Percentiles rank a stretch among this genome's conserved stretches.
These are phyloP conservation scores for Boletellus ananas DNA, from an alignment of 768 basidiomycete genomes.

Conservation along the genomic window DNA sequence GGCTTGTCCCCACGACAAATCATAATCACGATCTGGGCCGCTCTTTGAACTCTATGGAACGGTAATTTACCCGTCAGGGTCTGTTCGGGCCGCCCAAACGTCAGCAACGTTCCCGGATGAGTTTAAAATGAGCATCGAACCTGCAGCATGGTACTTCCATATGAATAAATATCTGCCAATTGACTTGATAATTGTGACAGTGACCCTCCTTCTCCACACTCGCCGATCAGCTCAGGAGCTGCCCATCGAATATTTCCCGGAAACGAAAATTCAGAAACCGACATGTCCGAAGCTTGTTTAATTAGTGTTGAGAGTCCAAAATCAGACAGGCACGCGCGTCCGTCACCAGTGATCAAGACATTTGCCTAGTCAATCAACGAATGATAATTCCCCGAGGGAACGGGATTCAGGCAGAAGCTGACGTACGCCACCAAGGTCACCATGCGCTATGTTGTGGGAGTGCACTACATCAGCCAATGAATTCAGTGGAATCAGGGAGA, in stretches of 20 bases:
- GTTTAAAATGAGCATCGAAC: constrained; percentile 2
- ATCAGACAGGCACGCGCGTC: constrained; percentile 25
- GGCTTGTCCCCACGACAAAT: constrained; percentile 9
- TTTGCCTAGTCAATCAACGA: constrained; percentile 12
- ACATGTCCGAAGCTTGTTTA: constrained; percentile 6
- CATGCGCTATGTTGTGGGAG: constrained; percentile 31
- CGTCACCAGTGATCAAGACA: constrained; percentile 13
- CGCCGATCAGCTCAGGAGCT: constrained; percentile 24
- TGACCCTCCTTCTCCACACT: neutral
- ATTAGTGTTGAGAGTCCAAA: constrained; percentile 29
- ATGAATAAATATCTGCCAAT: constrained; percentile 27
- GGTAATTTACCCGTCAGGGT: constrained; percentile 23
- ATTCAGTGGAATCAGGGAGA: neutral
- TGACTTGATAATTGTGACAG: constrained; percentile 7
- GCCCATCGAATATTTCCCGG: constrained; percentile 30
- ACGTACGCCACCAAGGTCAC: constrained; percentile 38
- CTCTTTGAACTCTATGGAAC: constrained; percentile 19
- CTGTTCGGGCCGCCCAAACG: neutral
- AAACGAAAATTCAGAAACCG: constrained; percentile 3
- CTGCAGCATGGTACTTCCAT: constrained; percentile 29
- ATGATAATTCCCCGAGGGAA: neutral
- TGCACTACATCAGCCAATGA: constrained; percentile 15
- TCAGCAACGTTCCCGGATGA: neutral
- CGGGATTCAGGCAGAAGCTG: neutral
- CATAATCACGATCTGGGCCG: constrained; percentile 23